Base-by-base conservation (phyloP, 2,329 filamentous ascomycete genomes). In the Pseudogymnoascus sp. region DNA sequence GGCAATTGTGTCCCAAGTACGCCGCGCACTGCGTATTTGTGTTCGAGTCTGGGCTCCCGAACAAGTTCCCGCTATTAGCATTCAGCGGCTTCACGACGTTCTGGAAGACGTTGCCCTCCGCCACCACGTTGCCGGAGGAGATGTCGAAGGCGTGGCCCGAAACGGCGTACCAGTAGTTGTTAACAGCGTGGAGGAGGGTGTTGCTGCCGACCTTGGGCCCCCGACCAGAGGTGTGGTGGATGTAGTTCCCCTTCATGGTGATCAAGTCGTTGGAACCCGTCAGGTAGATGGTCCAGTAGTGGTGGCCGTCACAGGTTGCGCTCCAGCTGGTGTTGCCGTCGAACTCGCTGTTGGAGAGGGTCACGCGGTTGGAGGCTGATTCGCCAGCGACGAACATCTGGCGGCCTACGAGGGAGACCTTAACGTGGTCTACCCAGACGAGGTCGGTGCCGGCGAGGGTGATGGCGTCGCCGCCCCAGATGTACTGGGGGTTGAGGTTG, bases 281-380 rank as follows among this genome's bases (percentile, higher is more conserved):
- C 59, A 86, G 77, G 75, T 83, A 84, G 66, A 85, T 72, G 31
- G 74, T 78, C 82, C 84, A 86, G 79, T 86, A 86, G 74, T 85
- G 82, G 72, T 83, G 78, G 41, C 76, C 77, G 69, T 86, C 76
- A 73, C 84, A 87, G 55, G 79, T 82, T 4, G 84, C 79, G 9
- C 82, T 85, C 75, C 78, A 86, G 16, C 74, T 71, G 35, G 79
- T 79, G 23, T 71, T 70, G 52, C 84, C 84, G 69, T 87, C 79
- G 67, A 87, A 81, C 69, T 83, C 80, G 74, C 71, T 78, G 79
- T 87, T 86, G 67, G 83, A 83, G 71, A 87, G 80, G 28, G 83
- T 84, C 18, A 87, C 80, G 49, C 81, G 81, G 71, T 78, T 79
- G 68, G 78, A 80, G 60, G 81, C 78, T 2, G 71, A 69, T 70